These are phyloP conservation scores for Incumbomyces delicatus DNA, from an alignment of 2,329 filamentous ascomycete genomes.

Conservation along the genomic window DNA sequence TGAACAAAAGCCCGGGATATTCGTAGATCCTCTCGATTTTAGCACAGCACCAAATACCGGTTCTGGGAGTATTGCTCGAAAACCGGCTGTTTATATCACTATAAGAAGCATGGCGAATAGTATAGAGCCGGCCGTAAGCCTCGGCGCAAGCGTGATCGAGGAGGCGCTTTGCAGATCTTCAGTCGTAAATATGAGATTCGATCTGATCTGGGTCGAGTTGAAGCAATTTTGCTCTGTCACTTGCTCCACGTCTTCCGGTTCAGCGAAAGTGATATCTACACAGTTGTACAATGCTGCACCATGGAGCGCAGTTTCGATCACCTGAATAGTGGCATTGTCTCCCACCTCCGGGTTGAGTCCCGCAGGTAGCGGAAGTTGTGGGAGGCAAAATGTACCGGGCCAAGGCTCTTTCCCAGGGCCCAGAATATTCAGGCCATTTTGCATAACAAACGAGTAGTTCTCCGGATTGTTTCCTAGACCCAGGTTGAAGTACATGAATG, in stretches of 20 bases:
- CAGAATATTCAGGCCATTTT: constrained; percentile 68
- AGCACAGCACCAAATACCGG: too few species aligned
- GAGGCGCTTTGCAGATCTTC: background rate
- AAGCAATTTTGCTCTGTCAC: constrained; percentile 80
- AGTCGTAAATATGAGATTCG: constrained; percentile 59
- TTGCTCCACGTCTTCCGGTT: constrained; percentile 62
- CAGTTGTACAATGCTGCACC: constrained; percentile 79
- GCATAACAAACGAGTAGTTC: constrained; percentile 82
- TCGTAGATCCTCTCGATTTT: too few species aligned
- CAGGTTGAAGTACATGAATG: constrained; percentile 82
- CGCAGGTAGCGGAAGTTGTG: constrained; percentile 73
- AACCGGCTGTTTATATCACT: background rate
- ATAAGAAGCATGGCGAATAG: background rate
- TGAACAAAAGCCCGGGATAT: too few species aligned
- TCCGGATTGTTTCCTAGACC: constrained; percentile 70
- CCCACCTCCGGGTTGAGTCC: constrained; percentile 63
- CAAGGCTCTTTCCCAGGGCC: constrained; percentile 79
- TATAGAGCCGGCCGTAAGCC: too few species aligned
- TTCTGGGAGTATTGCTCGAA: too few species aligned
- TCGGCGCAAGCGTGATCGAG: background rate
- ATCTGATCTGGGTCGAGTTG: constrained; percentile 70
- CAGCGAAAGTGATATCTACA: constrained; percentile 86
- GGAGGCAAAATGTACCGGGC: constrained; percentile 77
- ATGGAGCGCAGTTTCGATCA: constrained; percentile 74
- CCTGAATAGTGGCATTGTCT: constrained; percentile 83